These are phyloP conservation scores for Baorangia bicolor DNA, from an alignment of 768 basidiomycete genomes.

Conservation along the genomic window DNA sequence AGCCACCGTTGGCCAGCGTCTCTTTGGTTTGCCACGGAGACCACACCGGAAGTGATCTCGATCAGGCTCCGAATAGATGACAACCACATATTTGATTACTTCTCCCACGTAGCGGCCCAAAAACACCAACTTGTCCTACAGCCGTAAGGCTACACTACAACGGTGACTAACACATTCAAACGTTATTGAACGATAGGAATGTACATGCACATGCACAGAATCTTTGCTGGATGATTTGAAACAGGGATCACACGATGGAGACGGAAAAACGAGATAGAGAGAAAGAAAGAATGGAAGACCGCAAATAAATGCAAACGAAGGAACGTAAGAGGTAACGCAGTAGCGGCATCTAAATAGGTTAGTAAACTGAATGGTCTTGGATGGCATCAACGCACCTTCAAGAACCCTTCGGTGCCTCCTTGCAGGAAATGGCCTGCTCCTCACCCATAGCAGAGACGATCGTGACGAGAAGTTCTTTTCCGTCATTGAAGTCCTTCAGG, in stretches of 20 bases:
- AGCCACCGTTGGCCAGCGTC: conserved; percentile 9
- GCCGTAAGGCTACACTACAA: conserved; percentile 25
- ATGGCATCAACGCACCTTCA: conserved; percentile 17
- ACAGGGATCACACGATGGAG: conserved; percentile 7
- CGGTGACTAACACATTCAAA: conserved; percentile 28
- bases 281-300: conserved; percentile 6
- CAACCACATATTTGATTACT: not conserved
- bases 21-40: not conserved
- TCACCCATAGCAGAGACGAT: conserved; percentile 89
- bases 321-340: not conserved
- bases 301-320: conserved; percentile 20
- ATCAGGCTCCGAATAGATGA: not conserved
- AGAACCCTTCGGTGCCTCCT: conserved; percentile 79
- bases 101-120: conserved; percentile 2
- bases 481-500: conserved; percentile 67
- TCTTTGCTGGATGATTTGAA: conserved; percentile 23
- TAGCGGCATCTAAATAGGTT: not conserved
- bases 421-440: conserved; percentile 86
- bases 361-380: not conserved
- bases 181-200: conserved; percentile 26
- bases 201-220: conserved; percentile 27
- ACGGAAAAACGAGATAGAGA: conserved; percentile 7
- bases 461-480: conserved; percentile 86
- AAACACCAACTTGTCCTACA: conserved; percentile 12
- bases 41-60: not conserved